phyloP scores from a whole-genome alignment of 768 basidiomycete species.

The Omphalotus guepiniiformis region DNA sequence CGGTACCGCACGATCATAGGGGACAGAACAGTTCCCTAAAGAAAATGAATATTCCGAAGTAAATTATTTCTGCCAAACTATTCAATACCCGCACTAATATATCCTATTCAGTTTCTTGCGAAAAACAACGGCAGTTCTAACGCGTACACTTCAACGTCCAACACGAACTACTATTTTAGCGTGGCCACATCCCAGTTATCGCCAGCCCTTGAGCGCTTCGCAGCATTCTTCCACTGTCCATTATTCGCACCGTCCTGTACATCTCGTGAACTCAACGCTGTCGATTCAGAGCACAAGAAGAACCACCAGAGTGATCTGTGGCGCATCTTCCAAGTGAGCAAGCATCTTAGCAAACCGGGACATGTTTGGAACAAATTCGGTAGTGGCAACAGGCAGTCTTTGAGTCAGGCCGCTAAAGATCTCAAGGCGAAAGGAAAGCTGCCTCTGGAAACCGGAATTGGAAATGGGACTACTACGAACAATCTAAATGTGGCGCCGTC shows the following conservation, averaged over 20 bases:
- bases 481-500: conserved; percentile 27
- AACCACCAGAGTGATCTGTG: conserved; percentile 88
- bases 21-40: conserved; percentile 76
- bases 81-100: conserved; percentile 7
- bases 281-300: conserved; percentile 96
- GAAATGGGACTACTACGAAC: conserved; percentile 18
- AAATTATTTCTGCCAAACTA: conserved; percentile 9
- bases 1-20: conserved; percentile 48
- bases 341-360: conserved; percentile 71
- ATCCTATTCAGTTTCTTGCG: conserved; percentile 53
- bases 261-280: conserved; percentile 87
- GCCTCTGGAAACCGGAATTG: conserved; percentile 18
- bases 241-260: conserved; percentile 85
- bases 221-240: conserved; percentile 91
- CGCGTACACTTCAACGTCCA: conserved; percentile 87
- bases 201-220: conserved; percentile 72
- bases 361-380: conserved; percentile 94
- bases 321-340: conserved; percentile 94
- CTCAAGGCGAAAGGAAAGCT: conserved; percentile 48
- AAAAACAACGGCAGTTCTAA: conserved; percentile 86
- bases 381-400: conserved; percentile 74
- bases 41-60: conserved; percentile 96
- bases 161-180: conserved; percentile 86
- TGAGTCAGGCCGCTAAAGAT: conserved; percentile 57
- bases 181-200: conserved; percentile 60